phyloP scores from a whole-genome alignment of 2,329 filamentous ascomycete genomes.

The Albophoma yamanashiensis region DNA sequence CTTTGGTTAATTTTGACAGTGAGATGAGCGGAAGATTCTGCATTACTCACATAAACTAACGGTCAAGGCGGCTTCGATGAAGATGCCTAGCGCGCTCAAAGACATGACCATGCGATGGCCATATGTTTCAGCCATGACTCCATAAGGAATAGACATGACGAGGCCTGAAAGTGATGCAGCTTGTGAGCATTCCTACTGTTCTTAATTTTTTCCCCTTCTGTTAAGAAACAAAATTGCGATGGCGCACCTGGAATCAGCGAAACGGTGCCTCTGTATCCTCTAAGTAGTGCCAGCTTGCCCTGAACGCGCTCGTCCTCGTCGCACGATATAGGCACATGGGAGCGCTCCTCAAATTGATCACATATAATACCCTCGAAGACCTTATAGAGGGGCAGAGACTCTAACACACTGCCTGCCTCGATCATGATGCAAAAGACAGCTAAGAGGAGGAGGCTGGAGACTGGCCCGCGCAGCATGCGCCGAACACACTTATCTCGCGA shows the following conservation, averaged over 20 bases:
- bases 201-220: no score
- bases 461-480: not conserved
- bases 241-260: not conserved
- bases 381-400: not conserved
- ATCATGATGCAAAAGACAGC: not conserved
- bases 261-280: not conserved
- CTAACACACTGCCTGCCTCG: not conserved
- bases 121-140: not conserved
- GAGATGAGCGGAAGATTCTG: not conserved
- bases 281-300: not conserved
- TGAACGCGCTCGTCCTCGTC: not conserved
- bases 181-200: no score
- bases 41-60: not conserved
- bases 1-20: not conserved
- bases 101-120: not conserved
- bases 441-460: not conserved
- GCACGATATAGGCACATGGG: not conserved
- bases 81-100: not conserved
- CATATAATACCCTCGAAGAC: conserved; percentile 1
- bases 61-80: not conserved
- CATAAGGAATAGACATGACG: not conserved
- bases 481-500: not conserved
- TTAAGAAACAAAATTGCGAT: not conserved
- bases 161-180: no score
- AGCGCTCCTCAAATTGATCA: not conserved